Conservation (phyloP, 495 filamentous ascomycete species). For the Penicillium fimorum region DNA sequence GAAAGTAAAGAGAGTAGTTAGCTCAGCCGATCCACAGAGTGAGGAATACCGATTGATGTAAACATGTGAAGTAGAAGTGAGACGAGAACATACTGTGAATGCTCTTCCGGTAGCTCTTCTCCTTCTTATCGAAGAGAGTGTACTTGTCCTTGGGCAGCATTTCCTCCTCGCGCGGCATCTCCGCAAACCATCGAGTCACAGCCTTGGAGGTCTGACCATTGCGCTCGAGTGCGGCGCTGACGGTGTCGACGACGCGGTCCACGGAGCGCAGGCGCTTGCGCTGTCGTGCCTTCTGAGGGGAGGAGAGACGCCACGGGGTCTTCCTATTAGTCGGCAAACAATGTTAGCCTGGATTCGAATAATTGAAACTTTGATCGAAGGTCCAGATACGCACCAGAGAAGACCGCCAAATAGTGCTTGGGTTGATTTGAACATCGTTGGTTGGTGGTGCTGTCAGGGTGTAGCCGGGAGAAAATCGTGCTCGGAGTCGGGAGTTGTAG, state of each 20-base stretch:
- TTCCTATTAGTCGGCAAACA: slow-evolving; percentile 62
- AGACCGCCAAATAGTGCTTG: slow-evolving; percentile 75
- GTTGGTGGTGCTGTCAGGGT: slow-evolving; percentile 13
- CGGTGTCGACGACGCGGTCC: slow-evolving; percentile 73
- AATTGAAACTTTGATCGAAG: background rate
- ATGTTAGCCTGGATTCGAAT: slow-evolving; percentile 11
- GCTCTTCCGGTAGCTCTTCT: slow-evolving; percentile 90
- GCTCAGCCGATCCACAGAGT: background rate
- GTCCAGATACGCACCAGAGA: slow-evolving; percentile 61
- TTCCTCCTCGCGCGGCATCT: slow-evolving; percentile 95
- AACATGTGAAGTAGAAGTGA: background rate
- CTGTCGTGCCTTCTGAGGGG: slow-evolving; percentile 85
- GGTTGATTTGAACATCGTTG: slow-evolving; percentile 67
- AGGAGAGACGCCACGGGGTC: slow-evolving; percentile 93
- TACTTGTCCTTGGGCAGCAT: slow-evolving; percentile 98
- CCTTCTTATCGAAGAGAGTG: slow-evolving; percentile 94
- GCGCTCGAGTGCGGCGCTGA: slow-evolving; percentile 72
- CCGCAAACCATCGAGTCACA: slow-evolving; percentile 82
- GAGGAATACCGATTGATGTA: background rate
- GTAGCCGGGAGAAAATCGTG: slow-evolving; percentile 30
- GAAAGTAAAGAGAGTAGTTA: slow-evolving; percentile 8
- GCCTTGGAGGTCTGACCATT: slow-evolving; percentile 66
- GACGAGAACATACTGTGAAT: slow-evolving; percentile 77
- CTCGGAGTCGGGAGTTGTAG: slow-evolving; percentile 26
- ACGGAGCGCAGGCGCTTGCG: slow-evolving; percentile 81